A percentile compares a stretch with the other conserved stretches of the same genome.
These are phyloP conservation scores for Metarhizium anisopliae DNA, from an alignment of 2,329 filamentous ascomycete genomes.

Conservation along the genomic window DNA sequence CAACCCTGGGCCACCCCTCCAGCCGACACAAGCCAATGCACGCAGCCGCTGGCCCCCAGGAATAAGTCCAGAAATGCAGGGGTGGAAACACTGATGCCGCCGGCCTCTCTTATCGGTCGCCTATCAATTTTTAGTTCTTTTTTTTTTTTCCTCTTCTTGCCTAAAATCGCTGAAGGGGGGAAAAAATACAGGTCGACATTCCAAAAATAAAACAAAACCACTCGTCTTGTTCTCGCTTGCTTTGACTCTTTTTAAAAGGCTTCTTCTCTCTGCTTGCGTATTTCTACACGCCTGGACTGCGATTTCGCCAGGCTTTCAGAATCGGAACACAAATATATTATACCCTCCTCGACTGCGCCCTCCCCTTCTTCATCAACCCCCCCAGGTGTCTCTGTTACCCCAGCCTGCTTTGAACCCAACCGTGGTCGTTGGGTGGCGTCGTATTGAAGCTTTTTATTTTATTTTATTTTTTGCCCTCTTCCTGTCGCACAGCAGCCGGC, in stretches of 20 bases:
- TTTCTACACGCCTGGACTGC: too few species aligned
- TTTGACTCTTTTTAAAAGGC: too few species aligned
- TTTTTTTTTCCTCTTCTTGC: background rate
- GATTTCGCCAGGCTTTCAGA: too few species aligned
- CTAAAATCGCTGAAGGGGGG: too few species aligned
- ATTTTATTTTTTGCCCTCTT: background rate
- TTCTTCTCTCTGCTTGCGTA: too few species aligned
- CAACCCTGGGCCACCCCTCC: background rate
- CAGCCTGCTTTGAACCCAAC: too few species aligned
- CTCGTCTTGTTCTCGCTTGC: background rate
- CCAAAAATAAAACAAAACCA: background rate
- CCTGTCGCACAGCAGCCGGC: background rate
- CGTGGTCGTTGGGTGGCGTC: too few species aligned
- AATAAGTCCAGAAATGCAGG: background rate
- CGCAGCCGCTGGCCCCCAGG: background rate
- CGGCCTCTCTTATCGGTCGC: background rate
- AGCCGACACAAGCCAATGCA: background rate
- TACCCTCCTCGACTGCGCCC: too few species aligned
- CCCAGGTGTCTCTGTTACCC: too few species aligned
- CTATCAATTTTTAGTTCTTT: background rate
- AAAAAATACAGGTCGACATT: background rate
- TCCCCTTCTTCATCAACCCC: too few species aligned
- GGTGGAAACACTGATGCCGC: background rate
- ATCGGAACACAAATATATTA: too few species aligned
- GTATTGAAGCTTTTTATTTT: too few species aligned